A percentile compares a stretch with the other conserved stretches of the same genome.
phyloP scores from a whole-genome alignment of 179 eudicot genomes.

The Spinacia oleracea region DNA sequence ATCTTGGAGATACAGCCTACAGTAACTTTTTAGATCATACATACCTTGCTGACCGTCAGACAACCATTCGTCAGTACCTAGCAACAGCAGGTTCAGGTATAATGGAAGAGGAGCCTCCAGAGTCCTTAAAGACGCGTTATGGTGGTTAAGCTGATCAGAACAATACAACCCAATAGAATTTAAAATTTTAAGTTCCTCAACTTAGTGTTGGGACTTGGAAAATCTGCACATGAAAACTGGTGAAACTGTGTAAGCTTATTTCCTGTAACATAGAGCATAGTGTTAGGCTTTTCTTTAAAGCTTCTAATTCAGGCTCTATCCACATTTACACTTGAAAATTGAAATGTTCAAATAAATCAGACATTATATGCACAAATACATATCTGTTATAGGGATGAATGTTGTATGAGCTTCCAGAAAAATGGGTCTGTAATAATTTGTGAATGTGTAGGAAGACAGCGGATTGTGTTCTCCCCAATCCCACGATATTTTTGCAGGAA shows the following conservation, averaged over 20 bases:
- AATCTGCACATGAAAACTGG: not conserved
- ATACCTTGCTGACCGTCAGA: conserved; percentile 76
- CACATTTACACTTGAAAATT: not conserved
- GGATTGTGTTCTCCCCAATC: not conserved
- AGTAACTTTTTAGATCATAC: conserved; percentile 87
- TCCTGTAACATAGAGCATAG: not conserved
- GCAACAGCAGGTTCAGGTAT: conserved; percentile 72
- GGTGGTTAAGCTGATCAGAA: conserved; percentile 54
- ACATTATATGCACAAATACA: too few species aligned
- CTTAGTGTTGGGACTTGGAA: not conserved
- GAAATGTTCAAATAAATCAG: not conserved
- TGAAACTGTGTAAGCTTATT: too few species aligned
- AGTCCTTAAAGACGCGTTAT: conserved; percentile 61
- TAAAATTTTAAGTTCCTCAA: not conserved
- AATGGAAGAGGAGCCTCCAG: conserved; percentile 98
- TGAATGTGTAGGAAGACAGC: not conserved
- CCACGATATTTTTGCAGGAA: not conserved
- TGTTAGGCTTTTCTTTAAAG: not conserved
- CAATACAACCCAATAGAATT: not conserved
- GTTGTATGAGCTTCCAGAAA: not conserved
- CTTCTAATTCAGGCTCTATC: not conserved
- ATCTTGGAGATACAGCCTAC: conserved; percentile 64
- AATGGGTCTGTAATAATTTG: not conserved
- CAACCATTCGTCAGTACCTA: conserved; percentile 77
- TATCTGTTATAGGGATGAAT: not conserved